phyloP scores from a whole-genome alignment of 495 filamentous ascomycete species.

The Extremus antarcticus region DNA sequence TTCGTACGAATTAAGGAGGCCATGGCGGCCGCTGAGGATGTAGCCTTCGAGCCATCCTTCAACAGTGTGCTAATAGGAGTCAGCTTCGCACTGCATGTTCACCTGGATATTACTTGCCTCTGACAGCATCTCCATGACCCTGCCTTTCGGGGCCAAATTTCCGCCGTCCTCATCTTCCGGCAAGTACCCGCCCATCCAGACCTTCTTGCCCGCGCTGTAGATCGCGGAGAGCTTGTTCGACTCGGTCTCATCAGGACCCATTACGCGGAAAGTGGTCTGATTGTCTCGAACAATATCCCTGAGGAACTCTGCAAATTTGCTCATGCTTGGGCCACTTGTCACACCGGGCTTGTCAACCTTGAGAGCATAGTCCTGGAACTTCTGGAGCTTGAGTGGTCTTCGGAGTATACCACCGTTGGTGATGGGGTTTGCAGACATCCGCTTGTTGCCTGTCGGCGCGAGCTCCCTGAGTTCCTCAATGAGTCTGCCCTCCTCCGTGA shows the following conservation, averaged over 20 bases:
- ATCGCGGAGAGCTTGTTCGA: conserved; percentile 61
- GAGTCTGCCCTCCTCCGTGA: conserved; percentile 47
- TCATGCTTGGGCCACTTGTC: conserved; percentile 46
- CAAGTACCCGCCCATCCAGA: conserved; percentile 66
- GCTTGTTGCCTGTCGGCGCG: conserved; percentile 46
- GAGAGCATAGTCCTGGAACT: conserved; percentile 53
- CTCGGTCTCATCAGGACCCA: conserved; percentile 67
- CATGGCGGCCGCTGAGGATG: conserved; percentile 57
- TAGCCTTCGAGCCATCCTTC: conserved; percentile 73
- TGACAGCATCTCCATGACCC: conserved; percentile 68
- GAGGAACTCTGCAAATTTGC: conserved; percentile 51
- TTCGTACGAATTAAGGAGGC: conserved; percentile 65
- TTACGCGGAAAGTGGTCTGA: conserved; percentile 53
- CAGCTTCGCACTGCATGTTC: not conserved
- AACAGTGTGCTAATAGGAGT: conserved; percentile 46
- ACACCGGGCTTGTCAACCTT: conserved; percentile 43
- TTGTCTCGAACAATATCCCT: conserved; percentile 52
- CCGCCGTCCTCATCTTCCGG: conserved; percentile 59
- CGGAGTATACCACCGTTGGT: conserved; percentile 55
- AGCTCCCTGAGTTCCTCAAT: conserved; percentile 48
- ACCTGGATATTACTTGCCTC: conserved; percentile 17
- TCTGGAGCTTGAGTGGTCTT: conserved; percentile 50
- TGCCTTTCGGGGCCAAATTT: conserved; percentile 50
- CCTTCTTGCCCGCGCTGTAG: conserved; percentile 61
- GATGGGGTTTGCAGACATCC: conserved; percentile 64